A percentile compares a stretch with the other conserved stretches of the same genome.
These are phyloP conservation scores for Serpula lacrymans DNA, from an alignment of 768 basidiomycete species.

Conservation along the genomic window DNA sequence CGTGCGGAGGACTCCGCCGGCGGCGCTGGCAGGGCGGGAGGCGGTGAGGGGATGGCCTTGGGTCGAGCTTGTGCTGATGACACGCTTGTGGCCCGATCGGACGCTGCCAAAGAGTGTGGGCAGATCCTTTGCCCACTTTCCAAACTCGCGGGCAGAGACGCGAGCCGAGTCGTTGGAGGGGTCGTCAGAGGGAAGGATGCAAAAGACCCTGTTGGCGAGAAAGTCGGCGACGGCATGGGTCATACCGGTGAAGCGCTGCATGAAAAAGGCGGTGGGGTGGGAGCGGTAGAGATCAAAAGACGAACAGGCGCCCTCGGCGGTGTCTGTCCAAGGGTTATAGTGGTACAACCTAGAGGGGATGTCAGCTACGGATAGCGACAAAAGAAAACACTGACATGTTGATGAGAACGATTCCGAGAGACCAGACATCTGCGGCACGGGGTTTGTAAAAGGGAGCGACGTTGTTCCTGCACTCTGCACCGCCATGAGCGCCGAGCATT, in stretches of 20 bases:
- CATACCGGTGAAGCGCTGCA: slow-evolving; percentile 89
- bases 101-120: slow-evolving; percentile 59
- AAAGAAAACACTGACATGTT: slow-evolving; percentile 68
- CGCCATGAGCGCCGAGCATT: too few relatives aligned
- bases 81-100: slow-evolving; percentile 49
- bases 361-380: slow-evolving; percentile 6
- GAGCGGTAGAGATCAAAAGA: slow-evolving; percentile 81
- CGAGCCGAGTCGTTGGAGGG: slow-evolving; percentile 28
- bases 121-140: slow-evolving; percentile 81
- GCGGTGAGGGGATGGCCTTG: slow-evolving; percentile 62
- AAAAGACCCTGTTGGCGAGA: slow-evolving; percentile 82
- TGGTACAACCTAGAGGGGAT: slow-evolving; percentile 77
- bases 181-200: slow-evolving; percentile 59
- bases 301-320: slow-evolving; percentile 71
- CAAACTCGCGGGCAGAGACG: slow-evolving; percentile 80
- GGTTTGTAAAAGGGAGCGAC: slow-evolving; percentile 92
- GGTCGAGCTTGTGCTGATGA: slow-evolving; percentile 56
- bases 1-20: slow-evolving; percentile 57
- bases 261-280: slow-evolving; percentile 82
- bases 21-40: slow-evolving; percentile 67
- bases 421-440: slow-evolving; percentile 97
- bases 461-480: slow-evolving; percentile 94
- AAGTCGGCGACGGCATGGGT: slow-evolving; percentile 82
- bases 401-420: slow-evolving; percentile 96
- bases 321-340: slow-evolving; percentile 97